Conservation (phyloP, 1,284 basidiomycete species). For the Kalmanozyma brasiliensis region DNA sequence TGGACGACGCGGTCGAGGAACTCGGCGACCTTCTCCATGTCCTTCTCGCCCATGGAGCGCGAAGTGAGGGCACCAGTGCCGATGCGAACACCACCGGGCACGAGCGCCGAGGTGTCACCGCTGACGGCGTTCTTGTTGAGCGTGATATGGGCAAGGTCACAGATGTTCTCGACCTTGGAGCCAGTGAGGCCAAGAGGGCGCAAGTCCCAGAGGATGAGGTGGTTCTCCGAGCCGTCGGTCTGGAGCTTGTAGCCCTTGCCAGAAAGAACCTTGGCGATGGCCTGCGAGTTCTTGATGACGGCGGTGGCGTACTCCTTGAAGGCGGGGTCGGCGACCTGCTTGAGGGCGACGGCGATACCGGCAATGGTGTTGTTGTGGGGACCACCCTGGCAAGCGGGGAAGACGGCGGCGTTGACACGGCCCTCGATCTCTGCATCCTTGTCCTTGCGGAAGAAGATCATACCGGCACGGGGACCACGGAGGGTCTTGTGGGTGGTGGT, state of each 20-base stretch:
- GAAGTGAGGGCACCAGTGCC: slow-evolving; percentile 95
- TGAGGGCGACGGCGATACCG: slow-evolving; percentile 91
- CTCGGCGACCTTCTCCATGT: slow-evolving; percentile 84
- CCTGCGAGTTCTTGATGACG: slow-evolving; percentile 76
- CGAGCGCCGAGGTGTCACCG: slow-evolving; percentile 91
- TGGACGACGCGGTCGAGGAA: slow-evolving; percentile 72
- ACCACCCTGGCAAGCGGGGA: slow-evolving; percentile 99
- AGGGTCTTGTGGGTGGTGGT: slow-evolving; percentile 91
- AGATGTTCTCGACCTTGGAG: slow-evolving; percentile 98
- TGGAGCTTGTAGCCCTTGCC: slow-evolving; percentile 81
- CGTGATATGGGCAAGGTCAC: slow-evolving; percentile 89
- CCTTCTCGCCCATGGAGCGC: slow-evolving; percentile 87
- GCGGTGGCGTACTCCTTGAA: slow-evolving; percentile 95
- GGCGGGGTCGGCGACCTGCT: slow-evolving; percentile 88
- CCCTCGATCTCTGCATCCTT: slow-evolving; percentile 88
- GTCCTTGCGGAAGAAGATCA: slow-evolving; percentile 99
- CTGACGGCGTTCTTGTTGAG: slow-evolving; percentile 90
- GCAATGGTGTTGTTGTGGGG: slow-evolving; percentile 99
- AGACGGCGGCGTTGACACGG: slow-evolving; percentile 96
- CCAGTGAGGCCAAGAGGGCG: slow-evolving; percentile 94
- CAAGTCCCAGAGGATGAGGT: slow-evolving; percentile 97
- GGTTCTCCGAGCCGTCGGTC: slow-evolving; percentile 96
- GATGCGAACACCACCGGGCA: slow-evolving; percentile 96
- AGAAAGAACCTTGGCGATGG: slow-evolving; percentile 63
- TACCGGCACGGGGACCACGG: slow-evolving; percentile 94